Evolutionary conservation across 2,329 filamentous ascomycete species (phyloP), one percentile per base, ranked within the genome.

Genomic region (Chaetomiaceae sp.): DNA sequence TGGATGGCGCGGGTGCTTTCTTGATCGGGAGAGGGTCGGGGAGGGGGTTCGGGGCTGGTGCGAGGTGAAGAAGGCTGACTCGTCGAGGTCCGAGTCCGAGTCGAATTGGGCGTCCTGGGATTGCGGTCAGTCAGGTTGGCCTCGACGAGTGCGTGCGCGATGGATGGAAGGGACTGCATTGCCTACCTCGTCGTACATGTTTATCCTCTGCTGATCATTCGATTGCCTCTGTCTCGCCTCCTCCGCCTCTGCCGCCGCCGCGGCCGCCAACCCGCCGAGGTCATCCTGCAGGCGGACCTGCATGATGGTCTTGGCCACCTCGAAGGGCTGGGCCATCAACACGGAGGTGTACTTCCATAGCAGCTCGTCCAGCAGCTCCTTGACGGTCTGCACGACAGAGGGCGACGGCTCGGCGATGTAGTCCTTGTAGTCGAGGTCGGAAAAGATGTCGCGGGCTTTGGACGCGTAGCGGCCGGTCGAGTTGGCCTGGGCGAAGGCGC

Each of bases 291-390:
- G 68, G 54, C 75, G 80, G 42, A 89, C 81, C 68, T 98, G 93
- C 57, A 98, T 70, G 46, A 97, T 79, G 12, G 84, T 93, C 75
- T 96, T 97, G 61, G 91, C 89, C 48, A 96, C 90, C 72, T 97
- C 93, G 65, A 98, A 97, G 12, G 93, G 93, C 68, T 98, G 93
- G 44, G 88, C 86, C 63, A 95, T 83, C 60, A 97, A 67, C 19
- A 95, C 83, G 48, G 84, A 88, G 12, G 84, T 85, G 69, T 98
- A 98, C 63, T 93, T 91, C 83, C 90, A 94, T 65, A 95, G 64
- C 54, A 93, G 79, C 64, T 90, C 84, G 62, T 97, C 89, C 38
- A 95, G 62, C 50, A 95, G 70, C 52, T 84, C 83, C 62, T 85
- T 87, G 35, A 84, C 73, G 53, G 85, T 85, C 56, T 87, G 84